Evolutionary conservation across 768 basidiomycete species (phyloP), one percentile per base, ranked within the genome.

Genomic region (Pisolithus sp.): DNA sequence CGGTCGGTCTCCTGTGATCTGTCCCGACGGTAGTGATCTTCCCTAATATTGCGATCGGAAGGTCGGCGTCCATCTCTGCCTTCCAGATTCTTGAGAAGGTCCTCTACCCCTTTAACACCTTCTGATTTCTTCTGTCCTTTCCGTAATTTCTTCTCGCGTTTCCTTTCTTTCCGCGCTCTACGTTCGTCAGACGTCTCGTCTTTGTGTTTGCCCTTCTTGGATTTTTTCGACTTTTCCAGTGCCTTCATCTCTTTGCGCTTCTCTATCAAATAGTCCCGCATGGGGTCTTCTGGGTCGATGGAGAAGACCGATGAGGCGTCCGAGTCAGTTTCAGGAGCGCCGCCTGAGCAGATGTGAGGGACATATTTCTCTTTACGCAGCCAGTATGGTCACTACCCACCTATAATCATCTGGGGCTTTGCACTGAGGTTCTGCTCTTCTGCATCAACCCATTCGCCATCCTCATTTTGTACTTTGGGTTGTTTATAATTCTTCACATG

Each of bases 251-350:
- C 88, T 58, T 72, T 80, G 59, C 79, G 77, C 65, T 94, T 80
- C 1, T 82, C 78, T 37, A 93, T 70, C 31, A 99, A 74, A 65
- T 90, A 98, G 55, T 93, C 94, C 26, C 86, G 82, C 96, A 99
- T 98, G 1, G 96, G 96, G 69, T 99, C 96, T 64, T 98, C 95
- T 1, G 89, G 90, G 66, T 98, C 94, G 51, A 96, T 87, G 8
- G 80, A 76, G 24, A 83, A 78, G 17, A 72, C 76, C 17, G 83
- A 77, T 2, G 79, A 78, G 15, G 72, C 83, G 2, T 86, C 85
- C 4, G 85, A 84, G 31, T 87, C 85, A 5, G 86, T 82, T 3
- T 66, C 78, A 1, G 66, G 76, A 39, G 67, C 78, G 20, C 72
- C 79, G 34, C 76, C 86, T 79, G 55, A 39, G 50, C 46, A 42